Percentiles rank a stretch among this genome's conserved stretches.
Conservation (phyloP, 2,329 filamentous ascomycete species). For the Trichoderma sp. region DNA sequence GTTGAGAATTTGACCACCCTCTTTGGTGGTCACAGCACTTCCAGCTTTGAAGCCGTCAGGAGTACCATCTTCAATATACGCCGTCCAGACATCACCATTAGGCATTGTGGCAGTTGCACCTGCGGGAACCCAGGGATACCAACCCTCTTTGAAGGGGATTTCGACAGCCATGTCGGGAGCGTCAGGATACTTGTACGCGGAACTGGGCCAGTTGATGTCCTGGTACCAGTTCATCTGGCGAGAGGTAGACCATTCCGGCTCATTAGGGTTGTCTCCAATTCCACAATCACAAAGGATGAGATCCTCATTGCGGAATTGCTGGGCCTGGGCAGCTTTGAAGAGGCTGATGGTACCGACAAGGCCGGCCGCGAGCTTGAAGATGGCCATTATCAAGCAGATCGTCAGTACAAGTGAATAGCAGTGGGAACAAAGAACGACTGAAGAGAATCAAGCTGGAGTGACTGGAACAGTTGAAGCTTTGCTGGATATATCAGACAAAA, state of each 20-base stretch:
- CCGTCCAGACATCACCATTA: constrained; percentile 44
- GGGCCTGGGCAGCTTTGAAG: constrained; percentile 26
- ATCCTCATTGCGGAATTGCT: constrained; percentile 38
- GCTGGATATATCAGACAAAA: neutral
- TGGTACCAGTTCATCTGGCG: constrained; percentile 48
- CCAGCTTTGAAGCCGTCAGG: constrained; percentile 44
- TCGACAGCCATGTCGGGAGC: constrained; percentile 43
- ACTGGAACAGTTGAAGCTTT: neutral
- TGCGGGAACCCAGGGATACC: constrained; percentile 42
- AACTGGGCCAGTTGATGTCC: constrained; percentile 40
- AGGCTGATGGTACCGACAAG: constrained; percentile 30
- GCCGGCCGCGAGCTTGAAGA: constrained; percentile 27
- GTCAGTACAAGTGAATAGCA: neutral
- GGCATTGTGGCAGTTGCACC: constrained; percentile 42
- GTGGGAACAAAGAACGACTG: neutral
- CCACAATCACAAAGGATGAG: constrained; percentile 46
- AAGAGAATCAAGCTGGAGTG: neutral
- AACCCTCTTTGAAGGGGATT: constrained; percentile 41
- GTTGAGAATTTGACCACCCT: constrained; percentile 41
- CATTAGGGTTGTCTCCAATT: constrained; percentile 44
- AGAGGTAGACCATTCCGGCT: constrained; percentile 45
- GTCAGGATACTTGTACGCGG: constrained; percentile 37
- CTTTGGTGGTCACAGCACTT: constrained; percentile 42
- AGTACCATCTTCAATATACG: constrained; percentile 44
- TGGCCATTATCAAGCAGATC: constrained; percentile 27